phyloP scores from a whole-genome alignment of 371 early-diverging fungal genomes.

The Actinomortierella wolfii region DNA sequence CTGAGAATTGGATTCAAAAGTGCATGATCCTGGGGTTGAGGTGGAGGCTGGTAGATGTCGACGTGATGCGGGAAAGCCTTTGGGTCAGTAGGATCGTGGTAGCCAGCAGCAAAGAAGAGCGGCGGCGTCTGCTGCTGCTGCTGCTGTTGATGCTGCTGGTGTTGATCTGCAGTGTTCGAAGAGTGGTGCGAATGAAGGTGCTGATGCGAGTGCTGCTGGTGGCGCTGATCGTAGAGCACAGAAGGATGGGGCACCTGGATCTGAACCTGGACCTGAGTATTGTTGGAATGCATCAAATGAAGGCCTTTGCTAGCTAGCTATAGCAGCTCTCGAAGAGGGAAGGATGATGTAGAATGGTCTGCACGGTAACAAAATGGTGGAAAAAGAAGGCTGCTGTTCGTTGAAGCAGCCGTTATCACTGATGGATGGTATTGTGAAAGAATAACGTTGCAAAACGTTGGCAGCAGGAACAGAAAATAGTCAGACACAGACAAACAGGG shows the following conservation, averaged over 20 bases:
- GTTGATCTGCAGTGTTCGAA: background rate
- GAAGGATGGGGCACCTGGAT: conserved; percentile 19
- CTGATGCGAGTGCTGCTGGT: conserved; percentile 6
- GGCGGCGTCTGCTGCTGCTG: conserved; percentile 10
- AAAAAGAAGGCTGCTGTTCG: background rate
- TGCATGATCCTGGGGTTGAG: conserved; percentile 23
- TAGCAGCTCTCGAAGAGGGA: background rate
- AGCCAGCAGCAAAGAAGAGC: conserved; percentile 3
- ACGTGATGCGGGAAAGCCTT: conserved; percentile 31
- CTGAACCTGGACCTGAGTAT: conserved; percentile 40
- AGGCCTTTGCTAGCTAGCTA: conserved; percentile 1
- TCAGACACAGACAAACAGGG: no score
- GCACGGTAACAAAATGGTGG: background rate
- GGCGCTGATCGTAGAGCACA: background rate
- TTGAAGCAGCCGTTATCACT: background rate
- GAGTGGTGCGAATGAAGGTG: conserved; percentile 1
- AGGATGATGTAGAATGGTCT: background rate
- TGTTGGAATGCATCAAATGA: conserved; percentile 33
- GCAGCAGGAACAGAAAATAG: background rate
- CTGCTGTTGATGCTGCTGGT: conserved; percentile 4
- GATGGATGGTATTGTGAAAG: conserved; percentile 1
- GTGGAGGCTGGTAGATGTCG: conserved; percentile 39
- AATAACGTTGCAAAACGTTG: background rate
- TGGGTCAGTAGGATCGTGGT: conserved; percentile 19
- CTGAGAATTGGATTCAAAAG: conserved; percentile 29